Evolutionary conservation across 257 asterid genomes (phyloP), one percentile per base, ranked within the genome.

Genomic region (Echium plantagineum): DNA sequence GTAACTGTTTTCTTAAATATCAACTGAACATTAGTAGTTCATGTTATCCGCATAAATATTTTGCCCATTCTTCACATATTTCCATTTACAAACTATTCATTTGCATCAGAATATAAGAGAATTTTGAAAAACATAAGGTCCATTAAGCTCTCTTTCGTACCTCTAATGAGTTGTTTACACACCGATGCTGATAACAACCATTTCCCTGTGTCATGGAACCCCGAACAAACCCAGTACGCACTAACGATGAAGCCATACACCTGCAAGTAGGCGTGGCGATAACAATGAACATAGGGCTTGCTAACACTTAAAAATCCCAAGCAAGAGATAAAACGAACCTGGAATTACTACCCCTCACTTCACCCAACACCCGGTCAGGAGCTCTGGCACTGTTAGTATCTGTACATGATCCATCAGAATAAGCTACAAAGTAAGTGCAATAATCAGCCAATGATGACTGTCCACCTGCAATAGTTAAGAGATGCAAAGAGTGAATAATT

Each of bases 361-460:
- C 99, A 61, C 99, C 97, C 81, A 93, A 76, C 97, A 93, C 88
- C 65, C 94, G 68, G 74, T 93, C 99, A 38, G 97, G 99, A 26
- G 94, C 85, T 63, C 99, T 81, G 52, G 99, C 99, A 75, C 97
- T 80, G 69, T 83, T 93, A 31, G 85, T 81, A 73, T 89, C 99
- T 15, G 96, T 93, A 72, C 99, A 93, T 55, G 99, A 93, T 72
- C 99, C 99, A 70, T 93, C 97, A 32, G 99, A 93, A 72, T 93
- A 93, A 55, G 97, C 95, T 31, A 93, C 97, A 70, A 80, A 93
- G 63, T 93, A 89, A 20, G 95, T 93, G 81, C 99, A 93, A 79
- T 89, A 93, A 84, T 91, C 98, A 20, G 98, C 99, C 83, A 93
- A 79, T 52, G 99, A 85, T 52, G 99, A 93, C 75, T 93, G 97